These are phyloP conservation scores for Colletotrichum cereale DNA, from an alignment of 2,329 filamentous ascomycete genomes.

Conservation along the genomic window DNA sequence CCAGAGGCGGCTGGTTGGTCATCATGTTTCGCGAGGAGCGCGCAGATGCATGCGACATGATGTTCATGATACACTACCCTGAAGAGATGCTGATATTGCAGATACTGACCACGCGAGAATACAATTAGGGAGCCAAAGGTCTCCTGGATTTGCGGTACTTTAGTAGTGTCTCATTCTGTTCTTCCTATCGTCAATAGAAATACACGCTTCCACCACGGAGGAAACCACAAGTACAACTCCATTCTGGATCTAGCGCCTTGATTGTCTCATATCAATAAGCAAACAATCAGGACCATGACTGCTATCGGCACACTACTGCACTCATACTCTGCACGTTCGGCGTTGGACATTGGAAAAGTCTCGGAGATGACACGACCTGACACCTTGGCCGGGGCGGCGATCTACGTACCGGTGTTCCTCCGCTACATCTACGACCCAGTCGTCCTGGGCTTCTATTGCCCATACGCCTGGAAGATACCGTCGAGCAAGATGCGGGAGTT, in stretches of 20 bases:
- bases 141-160: not conserved
- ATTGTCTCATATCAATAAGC: not conserved
- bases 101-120: not conserved
- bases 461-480: conserved; percentile 48
- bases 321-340: not conserved
- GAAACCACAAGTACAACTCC: not conserved
- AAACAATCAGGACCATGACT: not conserved
- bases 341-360: not conserved
- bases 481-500: conserved; percentile 2
- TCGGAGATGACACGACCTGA: conserved; percentile 4
- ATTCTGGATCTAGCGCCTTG: not conserved
- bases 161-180: not conserved
- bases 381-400: conserved; percentile 23
- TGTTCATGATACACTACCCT: not conserved
- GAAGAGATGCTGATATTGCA: not conserved
- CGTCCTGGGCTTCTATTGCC: conserved; percentile 51
- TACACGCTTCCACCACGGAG: not conserved
- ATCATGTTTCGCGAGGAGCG: not conserved
- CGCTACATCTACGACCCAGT: conserved; percentile 47
- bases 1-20: not conserved
- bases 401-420: conserved; percentile 23
- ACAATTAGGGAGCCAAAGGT: not conserved
- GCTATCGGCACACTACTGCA: not conserved
- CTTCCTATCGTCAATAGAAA: not conserved
- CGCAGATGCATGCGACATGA: not conserved